These are phyloP conservation scores for Blastocystis sp. DNA, from an alignment of 352 stramenopile species.

Conservation along the genomic window DNA sequence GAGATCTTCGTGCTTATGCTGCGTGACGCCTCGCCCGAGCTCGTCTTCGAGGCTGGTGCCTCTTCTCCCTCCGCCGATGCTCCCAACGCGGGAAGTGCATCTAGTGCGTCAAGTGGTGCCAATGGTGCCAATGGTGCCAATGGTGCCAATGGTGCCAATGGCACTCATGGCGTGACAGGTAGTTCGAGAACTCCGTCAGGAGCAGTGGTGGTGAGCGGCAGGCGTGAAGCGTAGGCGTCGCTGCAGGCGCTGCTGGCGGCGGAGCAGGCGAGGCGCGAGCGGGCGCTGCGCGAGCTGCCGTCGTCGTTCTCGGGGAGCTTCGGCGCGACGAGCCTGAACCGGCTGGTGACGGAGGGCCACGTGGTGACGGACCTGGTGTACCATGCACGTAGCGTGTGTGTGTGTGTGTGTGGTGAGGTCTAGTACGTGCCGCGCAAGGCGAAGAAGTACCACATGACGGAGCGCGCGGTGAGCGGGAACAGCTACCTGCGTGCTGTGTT, in stretches of 20 bases:
- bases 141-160: too few species aligned
- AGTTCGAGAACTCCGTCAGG: not conserved
- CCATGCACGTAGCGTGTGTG: not conserved
- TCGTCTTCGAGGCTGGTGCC: not conserved
- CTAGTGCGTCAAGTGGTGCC: too few species aligned
- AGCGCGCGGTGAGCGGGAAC: too few species aligned
- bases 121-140: too few species aligned
- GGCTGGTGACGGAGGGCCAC: not conserved
- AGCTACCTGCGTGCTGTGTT: not conserved
- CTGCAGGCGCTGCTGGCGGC: not conserved
- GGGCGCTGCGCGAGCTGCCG: not conserved
- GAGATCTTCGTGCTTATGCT: not conserved
- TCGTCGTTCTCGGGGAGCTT: conserved; percentile 4
- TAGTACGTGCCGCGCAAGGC: conserved; percentile 11
- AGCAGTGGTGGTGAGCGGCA: not conserved
- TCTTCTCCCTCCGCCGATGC: not conserved
- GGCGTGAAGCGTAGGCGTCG: not conserved
- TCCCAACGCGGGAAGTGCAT: too few species aligned
- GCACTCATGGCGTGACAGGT: too few species aligned
- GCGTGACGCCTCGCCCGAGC: not conserved
- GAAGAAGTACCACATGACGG: not conserved
- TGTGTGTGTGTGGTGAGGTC: not conserved
- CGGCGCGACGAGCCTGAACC: not conserved
- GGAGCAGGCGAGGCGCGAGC: conserved; percentile 3
- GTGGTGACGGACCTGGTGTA: not conserved